Evolutionary conservation across 2,329 filamentous ascomycete genomes (phyloP).

Genomic region (Hypocrella siamensis): DNA sequence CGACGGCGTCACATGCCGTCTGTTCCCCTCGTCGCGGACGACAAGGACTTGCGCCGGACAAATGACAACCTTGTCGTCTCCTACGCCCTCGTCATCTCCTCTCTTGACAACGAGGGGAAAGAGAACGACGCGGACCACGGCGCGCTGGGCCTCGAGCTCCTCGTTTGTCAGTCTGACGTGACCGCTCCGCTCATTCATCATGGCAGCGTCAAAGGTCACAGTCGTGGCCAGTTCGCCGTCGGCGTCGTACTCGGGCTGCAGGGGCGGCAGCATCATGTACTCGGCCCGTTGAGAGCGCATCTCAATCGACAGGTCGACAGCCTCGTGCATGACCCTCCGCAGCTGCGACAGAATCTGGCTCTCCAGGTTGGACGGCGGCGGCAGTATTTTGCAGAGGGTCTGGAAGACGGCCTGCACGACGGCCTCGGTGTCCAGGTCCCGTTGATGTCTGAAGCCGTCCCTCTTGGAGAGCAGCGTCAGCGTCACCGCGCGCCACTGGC

Average conservation of each 20-base stretch:
- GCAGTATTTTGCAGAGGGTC: conserved; percentile 69
- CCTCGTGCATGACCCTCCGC: conserved; percentile 72
- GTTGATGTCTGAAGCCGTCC: conserved; percentile 64
- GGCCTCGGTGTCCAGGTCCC: conserved; percentile 80
- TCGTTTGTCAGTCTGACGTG: conserved; percentile 47
- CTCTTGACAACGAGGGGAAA: conserved; percentile 96
- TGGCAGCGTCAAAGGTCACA: conserved; percentile 77
- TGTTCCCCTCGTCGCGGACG: conserved; percentile 32
- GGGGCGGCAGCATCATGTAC: conserved; percentile 94
- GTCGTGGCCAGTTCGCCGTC: conserved; percentile 81
- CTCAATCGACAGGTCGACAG: conserved; percentile 81
- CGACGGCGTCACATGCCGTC: conserved; percentile 25
- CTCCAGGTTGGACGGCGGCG: conserved; percentile 70
- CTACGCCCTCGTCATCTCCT: conserved; percentile 72
- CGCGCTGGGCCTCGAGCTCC: conserved; percentile 59
- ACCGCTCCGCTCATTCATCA: conserved; percentile 87
- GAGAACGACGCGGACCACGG: conserved; percentile 78
- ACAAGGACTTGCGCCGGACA: conserved; percentile 89
- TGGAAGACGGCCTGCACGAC: conserved; percentile 78
- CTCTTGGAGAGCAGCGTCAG: conserved; percentile 75
- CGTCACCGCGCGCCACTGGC: conserved; percentile 93
- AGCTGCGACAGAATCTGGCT: conserved; percentile 70
- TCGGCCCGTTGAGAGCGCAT: conserved; percentile 96
- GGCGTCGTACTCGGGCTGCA: conserved; percentile 87
- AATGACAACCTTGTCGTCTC: conserved; percentile 89